Evolutionary conservation across 306 rosid genomes (phyloP), one percentile per base, ranked within the genome.

Genomic region (Castanospermum australe): DNA sequence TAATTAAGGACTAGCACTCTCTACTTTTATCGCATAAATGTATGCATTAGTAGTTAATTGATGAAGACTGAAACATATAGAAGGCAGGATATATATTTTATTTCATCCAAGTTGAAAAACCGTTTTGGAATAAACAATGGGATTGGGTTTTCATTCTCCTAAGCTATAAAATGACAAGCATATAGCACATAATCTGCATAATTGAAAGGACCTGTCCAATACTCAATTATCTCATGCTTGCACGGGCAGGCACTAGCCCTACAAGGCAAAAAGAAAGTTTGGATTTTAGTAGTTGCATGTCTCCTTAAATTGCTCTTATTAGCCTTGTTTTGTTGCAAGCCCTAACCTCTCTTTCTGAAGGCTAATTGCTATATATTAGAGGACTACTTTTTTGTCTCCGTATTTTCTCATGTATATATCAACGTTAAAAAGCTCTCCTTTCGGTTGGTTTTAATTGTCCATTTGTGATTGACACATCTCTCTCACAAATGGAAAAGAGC

Each of bases 381-480:
- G 39, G 47, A 76, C 72, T 81, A 32, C 79, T 86, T 86, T 73
- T 42, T 62, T 76, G 86, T 73, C 81, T 80, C 72, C 84, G 61
- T 41, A 41, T 24, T 42, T 52, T 76, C 57, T 81, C 75, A 55
- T 64, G 84, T 71, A n/a, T n/a, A n/a, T n/a, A 64, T 73, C 83
- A 75, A 86, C 81, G 80, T 64, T 77, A 33, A 33, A 84, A 82
- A 70, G 44, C 69, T 72, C 67, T 48, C 67, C 60, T 47, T 67
- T 66, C 82, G 47, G 75, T 70, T 5, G 76, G 61, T 24, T 80
- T 63, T 69, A 20, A 2, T 81, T 91, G 90, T 91, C 97, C 52
- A 60, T 69, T 71, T 89, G 64, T 84, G 88, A 36, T 86, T 86
- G 93, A 84, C 91, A 83, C 65, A 71, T 84, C 87, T 54, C 82